Base-by-base conservation (phyloP, 2,329 filamentous ascomycete species). In the Ceratocystis colombiana region DNA sequence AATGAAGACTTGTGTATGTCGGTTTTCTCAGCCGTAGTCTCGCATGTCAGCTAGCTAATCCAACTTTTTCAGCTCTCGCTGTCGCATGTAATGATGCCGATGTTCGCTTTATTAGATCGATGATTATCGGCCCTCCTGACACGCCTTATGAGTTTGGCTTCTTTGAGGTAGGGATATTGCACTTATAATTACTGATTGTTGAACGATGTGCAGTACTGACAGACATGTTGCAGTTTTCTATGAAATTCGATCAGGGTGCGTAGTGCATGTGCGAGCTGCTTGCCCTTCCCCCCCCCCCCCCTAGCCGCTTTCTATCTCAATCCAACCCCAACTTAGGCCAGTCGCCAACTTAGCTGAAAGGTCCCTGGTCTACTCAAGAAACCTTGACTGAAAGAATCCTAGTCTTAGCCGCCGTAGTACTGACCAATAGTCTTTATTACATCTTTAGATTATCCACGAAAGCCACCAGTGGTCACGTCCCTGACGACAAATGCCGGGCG, bases 81-180 rank as follows among this genome's bases (percentile, higher is more conserved):
- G 91, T 96, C 62, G 88, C 89, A 66, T 96, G 89, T 73, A 83
- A 88, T 64, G 94, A 97, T 76, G 82, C 86, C 71, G 91, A 99
- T 75, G 89, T 97, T 68, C 88, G 92, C 66, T 88, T 90, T 73
- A 87, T 97, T 62, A 88, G 86, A 73, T 90, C 92, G 62, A 76
- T 97, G 69, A 93, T 97, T 72, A 85, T 97, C 70, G 94, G 94
- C 0, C 93, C 94, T 28, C 90, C 93, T 70, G 92, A 94, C 71
- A 96, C 92, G 0, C 92, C 93, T 0, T 99, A 99, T 75, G 92
- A 96, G 75, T 96, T 95, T 73, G 94, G 94, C 2, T 96, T 96
- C 77, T 97, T 96, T 73, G 91, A 97, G 82, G 91, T 94, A 75
- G 1, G 10, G 10, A 41, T 41, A 41, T 41, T 41, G 37, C 10